phyloP scores from a whole-genome alignment of 768 basidiomycete species.

The Mycena polygramma region DNA sequence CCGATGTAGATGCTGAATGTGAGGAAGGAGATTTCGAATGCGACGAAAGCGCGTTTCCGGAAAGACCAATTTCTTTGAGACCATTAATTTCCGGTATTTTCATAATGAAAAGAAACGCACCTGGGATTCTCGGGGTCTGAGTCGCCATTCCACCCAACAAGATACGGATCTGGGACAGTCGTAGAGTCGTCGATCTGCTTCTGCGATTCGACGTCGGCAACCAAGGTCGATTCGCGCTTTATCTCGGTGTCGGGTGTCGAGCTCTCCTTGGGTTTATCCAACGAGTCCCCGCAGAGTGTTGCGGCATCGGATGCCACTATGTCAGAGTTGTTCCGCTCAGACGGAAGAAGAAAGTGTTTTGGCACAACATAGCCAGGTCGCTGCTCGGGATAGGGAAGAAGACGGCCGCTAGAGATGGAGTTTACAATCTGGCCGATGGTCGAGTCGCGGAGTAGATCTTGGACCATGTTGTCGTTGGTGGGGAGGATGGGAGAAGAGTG shows the following conservation, averaged over 20 bases:
- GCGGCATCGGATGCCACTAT: conserved; percentile 22
- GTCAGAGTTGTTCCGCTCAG: conserved; percentile 27
- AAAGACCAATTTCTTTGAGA: conserved; percentile 10
- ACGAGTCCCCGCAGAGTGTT: conserved; percentile 11
- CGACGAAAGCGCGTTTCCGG: background rate
- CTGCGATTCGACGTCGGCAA: conserved; percentile 4
- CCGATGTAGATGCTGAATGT: conserved; percentile 6
- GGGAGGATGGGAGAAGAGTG: no score
- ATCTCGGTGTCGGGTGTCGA: conserved; percentile 14
- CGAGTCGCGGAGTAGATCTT: conserved; percentile 6
- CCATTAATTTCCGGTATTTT: conserved; percentile 5
- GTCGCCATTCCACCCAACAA: conserved; percentile 43
- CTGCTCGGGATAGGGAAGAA: conserved; percentile 38
- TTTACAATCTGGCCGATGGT: conserved; percentile 36
- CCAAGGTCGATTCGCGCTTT: background rate
- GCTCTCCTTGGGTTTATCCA: conserved; percentile 1
- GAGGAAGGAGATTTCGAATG: conserved; percentile 6
- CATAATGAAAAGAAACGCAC: conserved; percentile 27
- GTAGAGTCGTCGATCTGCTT: conserved; percentile 8
- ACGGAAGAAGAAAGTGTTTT: conserved; percentile 3
- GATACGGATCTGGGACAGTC: conserved; percentile 31
- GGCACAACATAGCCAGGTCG: conserved; percentile 26
- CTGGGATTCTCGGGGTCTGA: conserved; percentile 44
- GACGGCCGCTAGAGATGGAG: conserved; percentile 38
- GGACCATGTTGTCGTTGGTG: background rate